Conservation (phyloP, 1,139 yeast genomes). For the Pichiaceae sp. region DNA sequence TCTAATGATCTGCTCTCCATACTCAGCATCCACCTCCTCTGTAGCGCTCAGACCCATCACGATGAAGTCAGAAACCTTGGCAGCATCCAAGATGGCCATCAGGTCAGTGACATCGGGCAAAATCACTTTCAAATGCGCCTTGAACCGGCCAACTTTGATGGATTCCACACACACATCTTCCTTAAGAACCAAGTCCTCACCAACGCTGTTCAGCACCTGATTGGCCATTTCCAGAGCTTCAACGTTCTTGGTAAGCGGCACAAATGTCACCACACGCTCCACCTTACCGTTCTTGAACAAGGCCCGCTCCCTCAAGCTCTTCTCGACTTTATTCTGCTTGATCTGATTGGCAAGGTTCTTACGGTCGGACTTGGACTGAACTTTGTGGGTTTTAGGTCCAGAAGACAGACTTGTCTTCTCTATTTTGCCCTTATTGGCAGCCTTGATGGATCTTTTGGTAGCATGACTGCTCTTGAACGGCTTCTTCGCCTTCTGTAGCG, state of each 20-base stretch:
- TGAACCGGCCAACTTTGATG: constrained; percentile 54
- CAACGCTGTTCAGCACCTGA: constrained; percentile 33
- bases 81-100: constrained; percentile 71
- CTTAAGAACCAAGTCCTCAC: constrained; percentile 8
- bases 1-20: constrained; percentile 85
- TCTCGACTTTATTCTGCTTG: constrained; percentile 59
- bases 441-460: constrained; percentile 80
- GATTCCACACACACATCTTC: constrained; percentile 39
- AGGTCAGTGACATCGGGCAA: constrained; percentile 66
- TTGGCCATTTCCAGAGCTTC: constrained; percentile 50
- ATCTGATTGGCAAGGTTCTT: constrained; percentile 74
- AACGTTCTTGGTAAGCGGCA: constrained; percentile 72
- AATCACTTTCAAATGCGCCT: constrained; percentile 65
- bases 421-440: constrained; percentile 76
- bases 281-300: constrained; percentile 64
- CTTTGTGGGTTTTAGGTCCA: constrained; percentile 34
- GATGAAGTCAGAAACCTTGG: constrained; percentile 83
- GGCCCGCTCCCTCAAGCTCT: constrained; percentile 37
- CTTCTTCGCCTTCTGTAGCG: constrained; percentile 78
- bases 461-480: constrained; percentile 88
- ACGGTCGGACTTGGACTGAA: constrained; percentile 60
- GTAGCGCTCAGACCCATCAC: constrained; percentile 80
- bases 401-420: constrained; percentile 34
- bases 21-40: constrained; percentile 66
- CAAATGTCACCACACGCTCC: constrained; percentile 73